A percentile compares a stretch with the other conserved stretches of the same genome.
phyloP scores from a whole-genome alignment of 2,329 filamentous ascomycete genomes.

The Saccharata proteae region DNA sequence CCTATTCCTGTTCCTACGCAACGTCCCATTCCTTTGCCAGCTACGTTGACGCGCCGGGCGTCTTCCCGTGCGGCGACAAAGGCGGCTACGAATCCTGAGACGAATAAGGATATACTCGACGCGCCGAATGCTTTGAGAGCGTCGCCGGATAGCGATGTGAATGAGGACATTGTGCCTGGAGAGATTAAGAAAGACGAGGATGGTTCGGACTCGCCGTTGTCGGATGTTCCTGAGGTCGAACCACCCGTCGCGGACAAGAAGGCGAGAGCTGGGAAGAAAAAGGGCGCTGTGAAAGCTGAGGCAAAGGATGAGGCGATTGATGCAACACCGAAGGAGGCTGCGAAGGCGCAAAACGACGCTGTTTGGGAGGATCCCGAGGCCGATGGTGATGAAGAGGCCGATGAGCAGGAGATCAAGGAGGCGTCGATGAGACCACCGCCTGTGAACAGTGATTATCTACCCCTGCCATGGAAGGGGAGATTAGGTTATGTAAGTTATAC shows the following conservation, averaged over 20 bases:
- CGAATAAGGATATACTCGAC: slow-evolving; percentile 30
- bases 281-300: background rate
- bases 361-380: slow-evolving; percentile 37
- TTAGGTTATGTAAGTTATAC: slow-evolving; percentile 63
- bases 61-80: background rate
- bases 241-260: too few species aligned
- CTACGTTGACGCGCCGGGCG: too few species aligned
- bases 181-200: slow-evolving; percentile 13
- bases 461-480: slow-evolving; percentile 80
- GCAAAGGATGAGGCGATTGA: background rate
- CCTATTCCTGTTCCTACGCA: too few species aligned
- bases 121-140: slow-evolving; percentile 29
- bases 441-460: slow-evolving; percentile 71
- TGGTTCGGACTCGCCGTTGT: slow-evolving; percentile 20
- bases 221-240: slow-evolving; percentile 14
- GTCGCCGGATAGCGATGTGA: slow-evolving; percentile 30
- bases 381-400: slow-evolving; percentile 38
- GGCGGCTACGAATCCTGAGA: slow-evolving; percentile 17
- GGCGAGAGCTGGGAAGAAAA: background rate
- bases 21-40: too few species aligned
- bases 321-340: background rate
- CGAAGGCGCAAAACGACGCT: slow-evolving; percentile 9
- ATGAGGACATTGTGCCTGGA: slow-evolving; percentile 17
- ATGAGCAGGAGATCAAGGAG: slow-evolving; percentile 45
- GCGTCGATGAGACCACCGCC: slow-evolving; percentile 55